phyloP scores from a whole-genome alignment of 345 rosid species.

The Populus simonii region DNA sequence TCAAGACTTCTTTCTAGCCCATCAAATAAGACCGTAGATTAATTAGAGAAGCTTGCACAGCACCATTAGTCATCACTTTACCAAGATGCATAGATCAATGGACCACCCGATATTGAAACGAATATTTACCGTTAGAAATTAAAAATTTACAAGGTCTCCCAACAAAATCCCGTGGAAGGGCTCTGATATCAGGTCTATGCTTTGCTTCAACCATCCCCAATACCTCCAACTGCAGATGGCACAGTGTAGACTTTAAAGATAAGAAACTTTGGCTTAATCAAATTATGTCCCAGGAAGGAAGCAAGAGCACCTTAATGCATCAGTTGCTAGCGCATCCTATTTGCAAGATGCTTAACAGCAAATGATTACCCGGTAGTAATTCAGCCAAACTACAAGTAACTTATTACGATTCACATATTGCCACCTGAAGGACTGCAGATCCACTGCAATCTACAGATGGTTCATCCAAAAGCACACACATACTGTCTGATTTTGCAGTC shows the following conservation, averaged over 20 bases:
- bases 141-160: background rate
- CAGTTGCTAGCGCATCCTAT: background rate
- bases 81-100: background rate
- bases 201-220: background rate
- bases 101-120: background rate
- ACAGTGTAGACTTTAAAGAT: background rate
- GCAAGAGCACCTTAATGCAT: background rate
- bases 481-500: background rate
- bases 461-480: background rate
- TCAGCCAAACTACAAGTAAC: background rate
- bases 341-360: background rate
- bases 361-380: background rate
- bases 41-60: too few species aligned
- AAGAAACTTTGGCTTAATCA: background rate
- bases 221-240: background rate
- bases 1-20: background rate
- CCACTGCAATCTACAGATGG: background rate
- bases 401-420: too few species aligned
- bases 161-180: background rate
- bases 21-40: background rate
- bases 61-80: too few species aligned
- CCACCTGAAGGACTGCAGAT: too few species aligned
- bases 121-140: background rate
- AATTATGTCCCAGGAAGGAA: background rate
- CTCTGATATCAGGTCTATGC: background rate